Evolutionary conservation across 1,139 yeast genomes (phyloP).

Genomic region (Geotrichum bryndzae): DNA sequence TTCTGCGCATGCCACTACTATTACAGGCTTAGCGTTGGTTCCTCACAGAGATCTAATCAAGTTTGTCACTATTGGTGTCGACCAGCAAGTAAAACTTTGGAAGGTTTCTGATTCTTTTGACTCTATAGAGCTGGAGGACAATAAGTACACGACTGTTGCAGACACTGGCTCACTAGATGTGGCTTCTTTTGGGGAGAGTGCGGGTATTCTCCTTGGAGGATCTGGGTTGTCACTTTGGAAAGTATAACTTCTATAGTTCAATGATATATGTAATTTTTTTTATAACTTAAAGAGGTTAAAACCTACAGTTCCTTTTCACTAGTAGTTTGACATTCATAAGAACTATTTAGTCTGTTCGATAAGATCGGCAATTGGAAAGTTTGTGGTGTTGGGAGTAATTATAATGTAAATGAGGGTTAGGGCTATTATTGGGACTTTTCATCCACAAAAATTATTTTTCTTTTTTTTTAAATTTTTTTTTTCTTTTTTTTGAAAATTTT

Average conservation of each 20-base stretch:
- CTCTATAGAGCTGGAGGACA: constrained; percentile 38
- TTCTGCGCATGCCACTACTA: constrained; percentile 79
- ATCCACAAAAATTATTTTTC: background rate
- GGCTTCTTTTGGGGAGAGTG: constrained; percentile 5
- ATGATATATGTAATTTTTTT: background rate
- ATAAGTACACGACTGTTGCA: constrained; percentile 71
- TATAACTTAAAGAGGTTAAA: background rate
- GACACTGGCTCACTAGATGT: constrained; percentile 69
- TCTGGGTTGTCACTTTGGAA: constrained; percentile 30
- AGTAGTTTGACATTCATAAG: background rate
- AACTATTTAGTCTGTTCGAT: background rate
- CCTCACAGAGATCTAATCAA: constrained; percentile 21
- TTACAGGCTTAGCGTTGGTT: constrained; percentile 53
- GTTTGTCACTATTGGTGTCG: constrained; percentile 58
- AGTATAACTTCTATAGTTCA: background rate
- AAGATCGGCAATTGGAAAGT: no score
- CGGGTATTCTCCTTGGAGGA: constrained; percentile 27
- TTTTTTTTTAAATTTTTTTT: background rate
- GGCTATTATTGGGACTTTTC: constrained; percentile 11
- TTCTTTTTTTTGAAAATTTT: background rate
- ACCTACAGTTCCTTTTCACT: background rate
- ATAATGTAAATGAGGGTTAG: background rate
- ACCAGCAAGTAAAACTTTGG: constrained; percentile 74
- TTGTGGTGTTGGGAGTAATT: background rate
- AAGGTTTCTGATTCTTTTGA: constrained; percentile 29